Base-by-base conservation (phyloP, 2,329 filamentous ascomycete genomes). In the Aschersonia sp. region DNA sequence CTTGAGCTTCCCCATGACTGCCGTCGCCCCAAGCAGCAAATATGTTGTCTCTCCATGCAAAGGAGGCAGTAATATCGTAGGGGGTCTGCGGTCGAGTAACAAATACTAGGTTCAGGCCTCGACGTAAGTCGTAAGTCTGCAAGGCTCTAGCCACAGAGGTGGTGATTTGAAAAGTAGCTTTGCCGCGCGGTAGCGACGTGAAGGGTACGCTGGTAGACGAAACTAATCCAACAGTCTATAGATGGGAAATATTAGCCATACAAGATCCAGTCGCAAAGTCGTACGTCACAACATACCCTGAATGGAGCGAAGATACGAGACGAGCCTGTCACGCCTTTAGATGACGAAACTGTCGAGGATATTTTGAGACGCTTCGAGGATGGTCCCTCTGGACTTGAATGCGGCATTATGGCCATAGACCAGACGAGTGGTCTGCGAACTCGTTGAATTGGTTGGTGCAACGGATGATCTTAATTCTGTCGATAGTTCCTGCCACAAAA, bases 101-200 rank as follows among this genome's bases (percentile, higher is more conserved):
- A 65, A 98, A 98, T 58, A 97, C 80, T 45, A 98, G 79, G 58
- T 94, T 90, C 51, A 98, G 76, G 44, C 90, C 90, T 57, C 83
- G 80, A 63, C 84, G 87, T 51, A 98, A 70, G 62, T 98, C 92
- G 69, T 98, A 98, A 0, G 92, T 98, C 66, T 98, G 92, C 44
- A 98, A 75, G 50, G 83, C 87, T 58, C 82, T 79, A 52, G 90
- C 92, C 51, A 94, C 85, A 0, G 87, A 97, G 32, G 92, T 98
- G 35, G 92, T 97, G 64, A 98, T 87, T 63, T 98, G 92, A 61
- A 95, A 98, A 4, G 88, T 94, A 1, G 87, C 90, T 66, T 94
- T 95, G 49, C 92, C 92, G 12, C 95, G 73, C 1, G 90, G 85
- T 32, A 94, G 76, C 5, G 84, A 84, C 2, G 90, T 89, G 60